Evolutionary conservation across 2,329 filamentous ascomycete genomes (phyloP), one percentile per base, ranked within the genome.

Genomic region (Elsinoe necatrix): DNA sequence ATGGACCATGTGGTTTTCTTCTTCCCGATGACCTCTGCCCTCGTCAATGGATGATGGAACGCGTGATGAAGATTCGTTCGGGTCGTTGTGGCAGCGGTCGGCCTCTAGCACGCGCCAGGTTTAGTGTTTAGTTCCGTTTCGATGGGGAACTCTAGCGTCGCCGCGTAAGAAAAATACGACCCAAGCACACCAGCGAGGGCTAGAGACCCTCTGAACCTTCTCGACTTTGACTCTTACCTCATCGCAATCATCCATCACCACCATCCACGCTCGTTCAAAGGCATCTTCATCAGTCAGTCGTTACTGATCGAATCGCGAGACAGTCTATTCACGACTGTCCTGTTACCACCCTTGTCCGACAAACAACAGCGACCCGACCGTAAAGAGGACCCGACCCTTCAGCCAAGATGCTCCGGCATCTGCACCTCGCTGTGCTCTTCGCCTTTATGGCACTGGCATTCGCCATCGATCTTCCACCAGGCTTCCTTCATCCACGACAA

Each of bases 351-450:
- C 23, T 47, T n/a, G 43, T 48, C 43, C 25, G 31, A 20, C 48
- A 16, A 52, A 39, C 21, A 31, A 25, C 35, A 35, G 9, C 29
- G 7, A 35, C 37, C 35, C 35, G 34, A 55, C 25, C 16, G 42
- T 4, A 20, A 31, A 37, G 41, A 55, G 39, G 23, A 43, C 45
- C 52, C 52, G 20, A 39, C 52, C 11, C 8, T 42, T 39, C 35
- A 37, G 29, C 34, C 31, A 48, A 34, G 29, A 56, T 56, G 54
- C 54, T 56, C 21, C 54, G 54, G 41, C 37, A 56, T 47, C 39
- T 56, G 29, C 54, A 56, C 41, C 39, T 56, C 29, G 54, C 54
- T 16, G 54, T 56, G 39, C 54, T 56, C 27, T 23, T 56, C 18
- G 54, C 54, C 16, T 56, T 47, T 27, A 47, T 47, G 16, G 54